Evolutionary conservation across 805 yeast species (phyloP), one percentile per base, ranked within the genome.

Genomic region (Nakazawaea wyomingensis): DNA sequence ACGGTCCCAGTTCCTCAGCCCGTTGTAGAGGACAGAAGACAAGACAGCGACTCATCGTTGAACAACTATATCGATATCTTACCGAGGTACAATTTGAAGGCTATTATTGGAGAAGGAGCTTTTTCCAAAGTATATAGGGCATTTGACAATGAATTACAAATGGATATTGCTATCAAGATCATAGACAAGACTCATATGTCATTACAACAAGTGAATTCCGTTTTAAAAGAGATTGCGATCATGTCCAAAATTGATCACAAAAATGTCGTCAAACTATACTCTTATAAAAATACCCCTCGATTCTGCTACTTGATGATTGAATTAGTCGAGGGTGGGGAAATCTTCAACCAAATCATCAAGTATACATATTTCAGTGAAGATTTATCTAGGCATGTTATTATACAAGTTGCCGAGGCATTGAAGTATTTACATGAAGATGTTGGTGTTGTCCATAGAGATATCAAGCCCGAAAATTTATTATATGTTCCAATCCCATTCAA

Each of bases 391-490:
- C 86, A 80, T 57, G 72, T 82, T 18, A 77, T 81, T 29, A 60
- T 64, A 26, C 89, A 82, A 57, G 73, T 82, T 32, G 83, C 82
- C 2, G 60, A 71, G 21, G 85, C 88, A 2, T 68, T 85, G 20
- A 67, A 76, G 53, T 85, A 83, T 58, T 60, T 85, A 52, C 95
- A 85, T 60, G 78, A 76, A 44, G 78, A 75, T 48, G 75, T 79
- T 38, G 93, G 93, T 5, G 77, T 85, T 41, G 95, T 85, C 27
- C 95, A 85, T 62, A 68, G 95, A 50, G 95, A 85, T 60, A 76
- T 85, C 48, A 85, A 85, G 56, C 91, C 95, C 0, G 95, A 85
- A 54, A 85, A 85, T 54, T 61, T 85, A 36, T 65, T 85, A 30
- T 85, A 72, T 59, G 72, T 73, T 43, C 82, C 84, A 10, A 79